Percentiles rank a stretch among this genome's conserved stretches.
These are phyloP conservation scores for Metarhizium anisopliae DNA, from an alignment of 2,329 filamentous ascomycete species.

Conservation along the genomic window DNA sequence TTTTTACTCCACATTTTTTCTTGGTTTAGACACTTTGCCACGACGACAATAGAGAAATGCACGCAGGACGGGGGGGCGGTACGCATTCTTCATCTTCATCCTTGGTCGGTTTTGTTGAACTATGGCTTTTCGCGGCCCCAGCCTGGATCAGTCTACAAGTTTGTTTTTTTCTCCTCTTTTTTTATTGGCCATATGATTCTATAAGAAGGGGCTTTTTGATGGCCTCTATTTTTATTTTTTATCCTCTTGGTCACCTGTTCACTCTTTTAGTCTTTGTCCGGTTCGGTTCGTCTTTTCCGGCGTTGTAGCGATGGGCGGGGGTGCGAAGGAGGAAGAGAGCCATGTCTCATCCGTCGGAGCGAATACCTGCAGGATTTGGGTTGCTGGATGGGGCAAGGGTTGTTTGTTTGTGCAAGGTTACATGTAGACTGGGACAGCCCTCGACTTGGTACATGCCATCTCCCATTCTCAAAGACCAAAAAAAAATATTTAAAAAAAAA, in stretches of 20 bases:
- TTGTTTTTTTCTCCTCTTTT: not conserved
- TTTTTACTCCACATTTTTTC: not conserved
- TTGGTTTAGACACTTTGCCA: not conserved
- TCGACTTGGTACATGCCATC: not conserved
- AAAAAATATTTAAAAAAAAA: too few relatives aligned
- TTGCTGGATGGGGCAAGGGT: not conserved
- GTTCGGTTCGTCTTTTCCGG: not conserved
- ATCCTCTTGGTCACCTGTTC: not conserved
- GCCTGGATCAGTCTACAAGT: not conserved
- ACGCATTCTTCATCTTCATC: not conserved
- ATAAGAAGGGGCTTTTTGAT: not conserved
- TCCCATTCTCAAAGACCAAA: not conserved
- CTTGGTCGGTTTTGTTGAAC: not conserved
- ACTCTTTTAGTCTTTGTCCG: not conserved
- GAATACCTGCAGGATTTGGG: not conserved
- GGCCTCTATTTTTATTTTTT: not conserved
- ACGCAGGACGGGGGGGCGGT: not conserved
- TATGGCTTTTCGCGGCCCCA: not conserved
- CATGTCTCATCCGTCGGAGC: not conserved
- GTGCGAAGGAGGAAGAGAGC: not conserved
- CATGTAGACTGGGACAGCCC: not conserved
- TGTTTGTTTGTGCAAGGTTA: not conserved
- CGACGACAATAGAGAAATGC: not conserved
- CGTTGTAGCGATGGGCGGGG: slow-evolving; percentile 5
- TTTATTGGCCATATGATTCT: not conserved